Conservation (phyloP, 768 basidiomycete species). For the Daedaleopsis sinensis region DNA sequence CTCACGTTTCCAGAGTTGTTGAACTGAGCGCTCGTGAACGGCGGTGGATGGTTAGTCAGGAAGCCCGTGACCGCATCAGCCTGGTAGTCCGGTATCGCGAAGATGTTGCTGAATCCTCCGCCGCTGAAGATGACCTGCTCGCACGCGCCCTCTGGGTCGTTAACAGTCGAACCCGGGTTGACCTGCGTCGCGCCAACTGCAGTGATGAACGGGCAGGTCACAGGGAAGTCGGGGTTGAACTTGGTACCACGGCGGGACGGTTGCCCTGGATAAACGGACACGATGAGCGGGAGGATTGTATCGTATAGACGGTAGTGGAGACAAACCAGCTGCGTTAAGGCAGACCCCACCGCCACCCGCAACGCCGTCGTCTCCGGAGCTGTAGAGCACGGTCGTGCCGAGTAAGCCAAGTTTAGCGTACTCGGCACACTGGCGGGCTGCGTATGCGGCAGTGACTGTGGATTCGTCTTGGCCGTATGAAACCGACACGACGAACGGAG, state of each 20-base stretch:
- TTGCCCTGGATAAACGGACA: constrained; percentile 24
- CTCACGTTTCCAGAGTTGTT: constrained; percentile 37
- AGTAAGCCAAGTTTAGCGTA: constrained; percentile 45
- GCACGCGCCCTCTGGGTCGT: constrained; percentile 41
- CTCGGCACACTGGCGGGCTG: constrained; percentile 45
- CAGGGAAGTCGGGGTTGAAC: constrained; percentile 49
- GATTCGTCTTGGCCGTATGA: constrained; percentile 43
- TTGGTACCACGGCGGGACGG: constrained; percentile 27
- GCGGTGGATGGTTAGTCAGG: constrained; percentile 36
- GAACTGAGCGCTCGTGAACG: constrained; percentile 37
- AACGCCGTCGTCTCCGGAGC: constrained; percentile 47
- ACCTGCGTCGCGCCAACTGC: constrained; percentile 41
- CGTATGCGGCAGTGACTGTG: constrained; percentile 36
- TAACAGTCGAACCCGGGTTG: constrained; percentile 34
- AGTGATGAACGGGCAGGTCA: constrained; percentile 44
- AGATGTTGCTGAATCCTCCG: constrained; percentile 46
- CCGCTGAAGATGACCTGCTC: constrained; percentile 40
- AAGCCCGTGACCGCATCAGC: constrained; percentile 32
- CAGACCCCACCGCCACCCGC: constrained; percentile 39
- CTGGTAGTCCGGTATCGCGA: constrained; percentile 41
- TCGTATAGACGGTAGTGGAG: not conserved
- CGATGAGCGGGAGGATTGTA: not conserved
- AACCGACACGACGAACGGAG: constrained; percentile 43
- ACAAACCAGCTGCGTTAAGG: constrained; percentile 33
- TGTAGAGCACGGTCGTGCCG: constrained; percentile 43